Evolutionary conservation across 2,329 filamentous ascomycete genomes (phyloP).

Genomic region (Fusarium nodosum): DNA sequence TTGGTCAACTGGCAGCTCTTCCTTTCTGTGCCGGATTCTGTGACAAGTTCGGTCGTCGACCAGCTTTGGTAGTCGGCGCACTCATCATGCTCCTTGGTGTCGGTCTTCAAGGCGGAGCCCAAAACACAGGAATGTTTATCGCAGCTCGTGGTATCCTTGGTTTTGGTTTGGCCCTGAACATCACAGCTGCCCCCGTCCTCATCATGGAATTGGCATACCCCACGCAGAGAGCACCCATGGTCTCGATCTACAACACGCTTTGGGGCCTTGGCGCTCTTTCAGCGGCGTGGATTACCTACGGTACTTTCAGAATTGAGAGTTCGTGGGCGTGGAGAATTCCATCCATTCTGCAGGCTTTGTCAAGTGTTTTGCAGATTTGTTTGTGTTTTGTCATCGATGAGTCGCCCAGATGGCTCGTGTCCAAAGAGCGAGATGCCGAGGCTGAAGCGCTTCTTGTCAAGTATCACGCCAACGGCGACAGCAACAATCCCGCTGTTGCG

Average conservation of each 20-base stretch:
- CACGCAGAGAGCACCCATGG: slow-evolving; percentile 24
- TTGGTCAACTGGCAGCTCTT: slow-evolving; percentile 20
- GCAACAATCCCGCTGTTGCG: slow-evolving; percentile 11
- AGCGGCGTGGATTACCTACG: slow-evolving; percentile 22
- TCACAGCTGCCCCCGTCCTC: slow-evolving; percentile 17
- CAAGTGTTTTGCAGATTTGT: slow-evolving; percentile 9
- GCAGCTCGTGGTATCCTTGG: slow-evolving; percentile 22
- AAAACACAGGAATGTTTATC: slow-evolving; percentile 24
- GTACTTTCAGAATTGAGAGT: slow-evolving; percentile 21
- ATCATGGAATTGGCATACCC: slow-evolving; percentile 28
- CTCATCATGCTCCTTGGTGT: slow-evolving; percentile 25
- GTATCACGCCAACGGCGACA: slow-evolving; percentile 25
- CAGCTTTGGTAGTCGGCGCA: slow-evolving; percentile 6
- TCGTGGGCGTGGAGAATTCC: slow-evolving; percentile 24
- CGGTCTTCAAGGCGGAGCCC: slow-evolving; percentile 21
- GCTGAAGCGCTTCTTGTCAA: slow-evolving; percentile 14
- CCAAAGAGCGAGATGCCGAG: slow-evolving; percentile 16
- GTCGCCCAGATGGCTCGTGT: slow-evolving; percentile 19
- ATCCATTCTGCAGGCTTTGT: slow-evolving; percentile 14
- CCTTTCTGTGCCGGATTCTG: slow-evolving; percentile 26
- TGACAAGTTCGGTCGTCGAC: slow-evolving; percentile 15
- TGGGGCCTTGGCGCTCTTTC: slow-evolving; percentile 22
- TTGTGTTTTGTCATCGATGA: slow-evolving; percentile 18
- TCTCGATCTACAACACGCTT: slow-evolving; percentile 27
- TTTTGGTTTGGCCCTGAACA: slow-evolving; percentile 17